Evolutionary conservation across 768 basidiomycete species (phyloP), one percentile per base, ranked within the genome.

Genomic region (Saitozyma sp.): DNA sequence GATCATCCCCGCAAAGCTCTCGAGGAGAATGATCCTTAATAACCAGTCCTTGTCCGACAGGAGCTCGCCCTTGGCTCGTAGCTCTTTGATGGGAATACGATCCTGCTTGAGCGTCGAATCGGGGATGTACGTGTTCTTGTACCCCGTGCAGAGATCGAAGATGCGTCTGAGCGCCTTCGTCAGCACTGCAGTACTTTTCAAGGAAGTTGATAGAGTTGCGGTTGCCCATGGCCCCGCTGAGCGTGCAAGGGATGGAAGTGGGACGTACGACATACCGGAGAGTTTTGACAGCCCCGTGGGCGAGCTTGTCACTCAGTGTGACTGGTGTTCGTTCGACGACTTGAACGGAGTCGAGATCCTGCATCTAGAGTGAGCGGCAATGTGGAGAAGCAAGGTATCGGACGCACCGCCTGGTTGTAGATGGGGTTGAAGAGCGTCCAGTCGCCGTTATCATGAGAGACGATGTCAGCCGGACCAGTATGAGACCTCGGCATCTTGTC

Each of bases 401-500:
- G 4, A 70, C 78, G 59, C 57, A 75, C 78, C 37, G 63, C 64
- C 20, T 73, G 64, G 16, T 89, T 86, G 77, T 97, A 97, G 1
- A 95, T 92, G 0, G 94, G 94, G 74, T 95, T 91, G 76, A 92
- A 91, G 1, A 96, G 81, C 10, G 95, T 91, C 91, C 92, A 96
- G 9, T 75, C 63, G 17, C 78, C 80, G 2, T 29, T 29, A 29
- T 29, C 29, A 29, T 29, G 29, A 29, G 29, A 29, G 29, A 29
- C 29, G 29, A 29, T 29, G 29, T 29, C 29, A 2, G 29, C 29
- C 29, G 29, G 29, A 29, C 29, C 29, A 29, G 2, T 29, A 29
- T 29, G 29, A 60, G 51, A 43, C 37, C 29, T 29, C 29, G 29
- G 29, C 29, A 29, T 29, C 29, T 29, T 2, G 29, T 29, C 29